Evolutionary conservation across 1,284 basidiomycete species (phyloP).

Genomic region (Chalciporus sp.): DNA sequence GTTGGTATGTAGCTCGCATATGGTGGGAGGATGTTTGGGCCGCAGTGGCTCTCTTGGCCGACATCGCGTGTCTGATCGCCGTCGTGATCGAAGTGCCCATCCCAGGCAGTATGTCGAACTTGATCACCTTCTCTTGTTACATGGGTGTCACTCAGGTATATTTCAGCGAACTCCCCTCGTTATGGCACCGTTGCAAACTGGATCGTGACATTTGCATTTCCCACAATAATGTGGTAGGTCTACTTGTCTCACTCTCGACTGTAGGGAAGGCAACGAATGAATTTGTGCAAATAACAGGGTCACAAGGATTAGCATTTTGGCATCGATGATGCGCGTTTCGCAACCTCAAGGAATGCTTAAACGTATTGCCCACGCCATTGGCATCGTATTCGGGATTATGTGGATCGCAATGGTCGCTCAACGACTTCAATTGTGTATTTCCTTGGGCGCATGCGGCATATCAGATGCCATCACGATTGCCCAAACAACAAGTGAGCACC

Average conservation of each 20-base stretch:
- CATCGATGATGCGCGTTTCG: conserved; percentile 26
- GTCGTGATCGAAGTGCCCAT: conserved; percentile 12
- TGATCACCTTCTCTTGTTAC: neutral
- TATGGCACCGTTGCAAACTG: conserved; percentile 14
- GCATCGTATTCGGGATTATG: conserved; percentile 19
- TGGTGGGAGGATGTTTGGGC: conserved; percentile 36
- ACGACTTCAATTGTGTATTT: conserved; percentile 20
- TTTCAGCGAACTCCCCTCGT: conserved; percentile 6
- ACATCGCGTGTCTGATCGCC: conserved; percentile 14
- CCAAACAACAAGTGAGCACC: conserved; percentile 17
- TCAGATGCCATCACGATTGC: conserved; percentile 3
- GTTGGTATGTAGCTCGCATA: conserved; percentile 20
- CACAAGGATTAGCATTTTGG: conserved; percentile 29
- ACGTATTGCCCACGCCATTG: conserved; percentile 11
- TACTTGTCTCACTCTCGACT: neutral
- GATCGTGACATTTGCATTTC: conserved; percentile 22
- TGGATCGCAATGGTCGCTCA: conserved; percentile 6
- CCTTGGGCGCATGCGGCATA: conserved; percentile 15
- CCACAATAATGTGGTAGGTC: conserved; percentile 30
- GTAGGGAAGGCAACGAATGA: too few relatives aligned
- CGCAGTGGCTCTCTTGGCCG: conserved; percentile 18
- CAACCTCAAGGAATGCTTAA: conserved; percentile 17
- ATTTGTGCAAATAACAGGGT: too few relatives aligned
- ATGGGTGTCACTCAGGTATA: neutral
- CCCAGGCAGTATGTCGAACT: neutral